phyloP scores from a whole-genome alignment of 2,329 filamentous ascomycete genomes.

The Ceratocystis papillata region DNA sequence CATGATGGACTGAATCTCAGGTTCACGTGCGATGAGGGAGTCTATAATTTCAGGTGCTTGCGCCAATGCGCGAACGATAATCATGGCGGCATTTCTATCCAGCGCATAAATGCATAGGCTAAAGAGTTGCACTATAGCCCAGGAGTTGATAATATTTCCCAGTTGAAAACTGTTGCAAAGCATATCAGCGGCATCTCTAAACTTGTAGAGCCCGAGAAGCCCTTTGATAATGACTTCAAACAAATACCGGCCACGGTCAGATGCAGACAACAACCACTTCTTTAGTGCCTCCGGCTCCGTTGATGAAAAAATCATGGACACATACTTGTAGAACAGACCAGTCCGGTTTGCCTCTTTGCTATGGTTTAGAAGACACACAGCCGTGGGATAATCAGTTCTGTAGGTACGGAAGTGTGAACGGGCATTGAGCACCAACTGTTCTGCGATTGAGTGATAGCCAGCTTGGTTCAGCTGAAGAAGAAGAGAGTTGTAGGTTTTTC shows the following conservation, averaged over 20 bases:
- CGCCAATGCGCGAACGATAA: slow-evolving; percentile 21
- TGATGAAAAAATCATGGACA: slow-evolving; percentile 16
- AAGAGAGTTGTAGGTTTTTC: slow-evolving; percentile 61
- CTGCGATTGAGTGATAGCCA: slow-evolving; percentile 40
- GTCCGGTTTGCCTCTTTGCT: slow-evolving; percentile 21
- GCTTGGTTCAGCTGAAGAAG: slow-evolving; percentile 52
- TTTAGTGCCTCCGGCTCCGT: slow-evolving; percentile 9
- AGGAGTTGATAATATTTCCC: slow-evolving; percentile 30
- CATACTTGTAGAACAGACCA: slow-evolving; percentile 21
- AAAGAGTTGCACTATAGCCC: slow-evolving; percentile 33
- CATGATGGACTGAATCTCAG: slow-evolving; percentile 20
- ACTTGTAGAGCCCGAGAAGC: slow-evolving; percentile 39
- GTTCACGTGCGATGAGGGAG: slow-evolving; percentile 17
- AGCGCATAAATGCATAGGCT: slow-evolving; percentile 35
- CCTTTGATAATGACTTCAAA: slow-evolving; percentile 40
- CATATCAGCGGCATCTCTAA: slow-evolving; percentile 37
- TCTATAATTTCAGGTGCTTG: slow-evolving; percentile 15
- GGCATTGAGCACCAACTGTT: slow-evolving; percentile 33
- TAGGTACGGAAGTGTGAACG: slow-evolving; percentile 23
- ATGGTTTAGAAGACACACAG: slow-evolving; percentile 21
- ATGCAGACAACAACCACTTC: neutral
- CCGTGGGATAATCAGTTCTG: slow-evolving; percentile 17
- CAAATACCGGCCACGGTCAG: slow-evolving; percentile 27
- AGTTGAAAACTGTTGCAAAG: slow-evolving; percentile 35
- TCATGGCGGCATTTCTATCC: slow-evolving; percentile 28